Evolutionary conservation across 371 early-diverging fungal genomes (phyloP).

Genomic region (Lichtheimia hyalospora): DNA sequence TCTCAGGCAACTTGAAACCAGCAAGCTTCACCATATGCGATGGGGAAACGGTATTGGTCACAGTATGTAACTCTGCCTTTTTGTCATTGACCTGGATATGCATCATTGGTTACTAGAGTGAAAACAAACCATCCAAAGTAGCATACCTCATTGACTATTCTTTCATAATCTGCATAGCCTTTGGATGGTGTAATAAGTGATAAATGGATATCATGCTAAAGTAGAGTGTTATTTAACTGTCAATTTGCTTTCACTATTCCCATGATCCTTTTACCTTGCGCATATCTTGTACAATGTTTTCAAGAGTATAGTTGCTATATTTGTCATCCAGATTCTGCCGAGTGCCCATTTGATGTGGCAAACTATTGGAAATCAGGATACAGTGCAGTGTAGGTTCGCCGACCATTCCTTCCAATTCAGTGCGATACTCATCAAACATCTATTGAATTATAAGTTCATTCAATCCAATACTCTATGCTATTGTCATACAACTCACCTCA

Average conservation of each 20-base stretch:
- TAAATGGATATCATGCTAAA: slow-evolving; percentile 42
- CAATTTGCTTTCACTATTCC: neutral
- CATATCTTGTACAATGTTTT: slow-evolving; percentile 47
- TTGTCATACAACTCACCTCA: slow-evolving; percentile 40
- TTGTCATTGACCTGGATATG: slow-evolving; percentile 39
- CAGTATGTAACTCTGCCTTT: slow-evolving; percentile 40
- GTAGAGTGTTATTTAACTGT: neutral
- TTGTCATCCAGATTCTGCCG: slow-evolving; percentile 50
- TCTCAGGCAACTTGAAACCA: slow-evolving; percentile 54
- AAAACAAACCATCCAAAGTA: neutral
- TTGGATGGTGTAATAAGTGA: slow-evolving; percentile 46
- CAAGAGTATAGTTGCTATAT: slow-evolving; percentile 47
- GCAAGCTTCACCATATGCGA: slow-evolving; percentile 54
- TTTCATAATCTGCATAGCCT: slow-evolving; percentile 34
- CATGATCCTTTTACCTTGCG: slow-evolving; percentile 35
- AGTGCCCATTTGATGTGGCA: slow-evolving; percentile 48
- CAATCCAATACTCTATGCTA: neutral
- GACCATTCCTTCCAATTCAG: slow-evolving; percentile 22
- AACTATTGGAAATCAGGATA: slow-evolving; percentile 54
- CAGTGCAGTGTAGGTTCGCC: slow-evolving; percentile 54
- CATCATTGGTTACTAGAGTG: neutral
- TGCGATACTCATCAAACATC: slow-evolving; percentile 60
- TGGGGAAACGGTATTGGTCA: slow-evolving; percentile 33
- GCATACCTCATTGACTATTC: slow-evolving; percentile 26
- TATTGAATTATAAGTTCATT: slow-evolving; percentile 9